phyloP scores from a whole-genome alignment of 2,329 filamentous ascomycete genomes.

The Pseudopyrenochaeta lycopersici region DNA sequence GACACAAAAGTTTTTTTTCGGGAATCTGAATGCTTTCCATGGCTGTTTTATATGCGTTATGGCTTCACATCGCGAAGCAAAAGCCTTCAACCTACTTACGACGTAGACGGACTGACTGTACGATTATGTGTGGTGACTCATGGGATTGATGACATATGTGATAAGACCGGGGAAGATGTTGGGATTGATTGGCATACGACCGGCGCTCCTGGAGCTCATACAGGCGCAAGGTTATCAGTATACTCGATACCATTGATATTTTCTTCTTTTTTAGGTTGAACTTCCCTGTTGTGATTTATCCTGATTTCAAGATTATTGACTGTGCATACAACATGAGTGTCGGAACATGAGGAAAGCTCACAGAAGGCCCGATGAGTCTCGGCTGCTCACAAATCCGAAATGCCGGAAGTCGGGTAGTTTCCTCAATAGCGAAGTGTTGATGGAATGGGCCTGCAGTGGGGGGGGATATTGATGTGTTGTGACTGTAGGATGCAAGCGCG shows the following conservation, averaged over 20 bases:
- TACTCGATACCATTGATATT: background rate
- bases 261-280: background rate
- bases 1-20: background rate
- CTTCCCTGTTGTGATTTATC: too few relatives aligned
- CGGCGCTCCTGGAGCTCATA: background rate
- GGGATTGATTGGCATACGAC: background rate
- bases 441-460: too few relatives aligned
- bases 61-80: background rate
- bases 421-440: too few relatives aligned
- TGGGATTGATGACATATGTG: background rate
- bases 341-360: too few relatives aligned
- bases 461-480: too few relatives aligned
- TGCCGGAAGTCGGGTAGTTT: too few relatives aligned
- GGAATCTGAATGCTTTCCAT: background rate
- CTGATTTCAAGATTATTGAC: too few relatives aligned
- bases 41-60: background rate
- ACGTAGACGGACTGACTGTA: background rate
- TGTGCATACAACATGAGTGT: too few relatives aligned
- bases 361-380: too few relatives aligned
- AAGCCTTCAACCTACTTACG: background rate
- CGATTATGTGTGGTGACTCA: background rate
- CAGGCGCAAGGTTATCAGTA: background rate
- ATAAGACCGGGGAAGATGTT: background rate
- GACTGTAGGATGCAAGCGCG: background rate
- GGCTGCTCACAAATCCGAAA: too few relatives aligned